Evolutionary conservation across 495 filamentous ascomycete genomes (phyloP), one percentile per base, ranked within the genome.

Genomic region (Aspergillus sparsus): DNA sequence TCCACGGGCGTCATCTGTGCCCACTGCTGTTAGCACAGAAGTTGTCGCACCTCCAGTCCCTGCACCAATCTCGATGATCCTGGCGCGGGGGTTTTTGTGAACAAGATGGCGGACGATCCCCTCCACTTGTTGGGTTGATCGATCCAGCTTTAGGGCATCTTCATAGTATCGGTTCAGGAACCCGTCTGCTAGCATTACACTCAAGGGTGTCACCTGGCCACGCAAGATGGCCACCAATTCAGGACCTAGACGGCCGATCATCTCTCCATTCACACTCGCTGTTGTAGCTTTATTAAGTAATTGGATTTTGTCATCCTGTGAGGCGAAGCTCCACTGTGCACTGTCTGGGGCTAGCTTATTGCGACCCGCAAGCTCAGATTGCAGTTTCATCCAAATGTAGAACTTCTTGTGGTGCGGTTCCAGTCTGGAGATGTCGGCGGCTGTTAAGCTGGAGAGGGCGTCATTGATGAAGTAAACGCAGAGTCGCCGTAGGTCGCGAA

Each of bases 31-130:
- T 2, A 54, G 52, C 8, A 18, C 15, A 10, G 21, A 18, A 3
- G 35, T 31, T 11, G 52, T 54, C 7, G n/a, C 15, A 7, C 34
- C 37, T 6, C 52, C 52, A 6, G 52, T 54, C 12, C 81, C 70
- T 0, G 54, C 54, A 16, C 54, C 54, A 11, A 57, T 15, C 45
- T 58, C 55, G 4, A 58, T 13, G 7, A 58, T 49, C 3, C 56
- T n/a, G 16, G 58, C 32, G 6, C 52, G 44, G 5, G 58, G 58
- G 36, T 49, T 61, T 18, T 61, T 53, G 51, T 61, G 58, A 11
- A 34, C 31, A n/a, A 53, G 34, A 2, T 55, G 32, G 16, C 32
- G 31, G 8, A 50, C 12, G 33, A 55, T 18, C 3, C 15, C 10
- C 7, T 16, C 50, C 6, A 35, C 8, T 34, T 44, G 15, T 0